Evolutionary conservation across 148 eudicot species (phyloP), one percentile per base, ranked within the genome.

Genomic region (Suaeda aralocaspica): DNA sequence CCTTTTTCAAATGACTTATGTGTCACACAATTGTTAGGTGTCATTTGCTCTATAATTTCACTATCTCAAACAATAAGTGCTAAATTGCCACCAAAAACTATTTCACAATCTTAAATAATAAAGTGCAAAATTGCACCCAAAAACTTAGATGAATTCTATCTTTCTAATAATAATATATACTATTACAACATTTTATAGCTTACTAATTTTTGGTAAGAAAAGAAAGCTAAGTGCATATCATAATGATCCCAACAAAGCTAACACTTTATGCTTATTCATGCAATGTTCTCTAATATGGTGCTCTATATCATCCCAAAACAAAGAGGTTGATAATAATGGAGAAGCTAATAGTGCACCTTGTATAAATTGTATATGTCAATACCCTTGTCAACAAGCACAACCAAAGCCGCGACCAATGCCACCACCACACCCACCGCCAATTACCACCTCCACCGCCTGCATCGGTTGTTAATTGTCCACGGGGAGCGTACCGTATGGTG

Each of bases 341-440:
- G 50, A 14, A 42, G 13, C 46, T 13, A 46, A 46, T 10, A 28
- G 31, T 65, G 45, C 15, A 13, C 59, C 70, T 30, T 67, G 77
- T 59, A 29, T 36, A 10, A 67, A 61, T 24, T 67, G 77, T 24
- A 36, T 67, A 10, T 74, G 77, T 19, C 72, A 58, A 46, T 59
- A 11, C 51, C 77, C 77, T 24, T 74, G 77, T 39, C 67, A 49
- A 24, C 57, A 72, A 33, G 29, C 74, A 39, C 75, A 60, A 25
- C 68, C 68, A 12, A 30, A 21, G 52, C 77, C 67, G 29, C 49
- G 52, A 12, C 70, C 76, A 33, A 52, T 24, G 24, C 64, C 75
- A 24, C 51, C 51, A 1, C 69, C 76, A 25, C 69, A 62, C 36
- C 76, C 75, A 13, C 24, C 52, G 10, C 50, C 21, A 25, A 18